Base-by-base conservation (phyloP, 2,329 filamentous ascomycete genomes). In the Penicillium vulpinum region DNA sequence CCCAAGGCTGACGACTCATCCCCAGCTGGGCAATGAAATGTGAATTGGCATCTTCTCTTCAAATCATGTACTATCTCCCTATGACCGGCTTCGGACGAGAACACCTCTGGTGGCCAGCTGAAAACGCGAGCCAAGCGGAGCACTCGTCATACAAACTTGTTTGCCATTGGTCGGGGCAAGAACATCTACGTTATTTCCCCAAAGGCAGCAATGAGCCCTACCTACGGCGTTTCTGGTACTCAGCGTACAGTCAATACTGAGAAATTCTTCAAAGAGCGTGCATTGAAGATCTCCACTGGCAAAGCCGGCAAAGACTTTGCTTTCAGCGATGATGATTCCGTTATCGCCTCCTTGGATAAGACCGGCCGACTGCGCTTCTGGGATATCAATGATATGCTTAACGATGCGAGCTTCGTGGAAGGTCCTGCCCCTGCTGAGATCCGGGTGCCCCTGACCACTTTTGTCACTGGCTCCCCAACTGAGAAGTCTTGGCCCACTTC, bases 291-390 rank as follows among this genome's bases (percentile, higher is more conserved):
- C 75, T 91, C 93, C 66, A 97, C 92, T 60, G 94, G 93, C 66
- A 99, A 99, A 80, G 93, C 94, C 63, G 94, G 92, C 62, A 99
- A 99, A 76, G 94, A 99, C 74, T 99, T 99, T 73, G 89, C 88
- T 45, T 99, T 99, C 77, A 97, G 93, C 75, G 92, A 96, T 73
- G 94, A 99, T 73, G 94, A 99, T 74, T 90, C 89, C 2, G 88
- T 93, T 39, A 91, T 99, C 65, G 92, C 95, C 45, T 97, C 93
- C 47, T 85, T 99, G 51, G 95, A 99, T 75, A 99, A 99, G 80
- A 93, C 92, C 58, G 95, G 94, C 46, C 88, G 91, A 60, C 88
- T 97, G 78, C 94, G 96, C 76, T 97, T 99, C 81, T 99, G 94
- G 95, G 94, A 99, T 73, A 91, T 97, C 63, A 90, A 90, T 58